A percentile compares a stretch with the other conserved stretches of the same genome.
phyloP scores from a whole-genome alignment of 371 early-diverging fungal genomes.

The Lichtheimia ramosa region DNA sequence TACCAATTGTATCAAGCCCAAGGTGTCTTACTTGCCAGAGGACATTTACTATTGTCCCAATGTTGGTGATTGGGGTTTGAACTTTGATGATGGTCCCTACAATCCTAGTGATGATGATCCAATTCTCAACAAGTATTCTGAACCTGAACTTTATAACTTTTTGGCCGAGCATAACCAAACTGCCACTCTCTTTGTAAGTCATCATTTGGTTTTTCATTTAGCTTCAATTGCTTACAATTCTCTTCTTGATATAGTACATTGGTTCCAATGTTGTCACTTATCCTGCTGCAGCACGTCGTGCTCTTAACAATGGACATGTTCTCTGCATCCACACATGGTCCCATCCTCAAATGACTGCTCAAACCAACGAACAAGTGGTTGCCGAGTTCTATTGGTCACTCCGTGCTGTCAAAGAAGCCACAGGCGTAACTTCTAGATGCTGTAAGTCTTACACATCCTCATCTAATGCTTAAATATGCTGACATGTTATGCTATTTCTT shows the following conservation, averaged over 20 bases:
- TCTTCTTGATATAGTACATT: conserved; percentile 30
- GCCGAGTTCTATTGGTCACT: conserved; percentile 60
- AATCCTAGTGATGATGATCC: conserved; percentile 25
- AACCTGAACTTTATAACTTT: conserved; percentile 51
- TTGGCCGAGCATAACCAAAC: conserved; percentile 32
- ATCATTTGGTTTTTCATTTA: background rate
- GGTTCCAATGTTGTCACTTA: conserved; percentile 47
- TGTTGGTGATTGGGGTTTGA: conserved; percentile 52
- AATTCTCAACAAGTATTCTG: conserved; percentile 31
- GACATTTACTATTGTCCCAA: conserved; percentile 47
- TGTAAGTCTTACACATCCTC: conserved; percentile 7
- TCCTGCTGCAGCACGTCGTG: conserved; percentile 48
- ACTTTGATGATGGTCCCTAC: conserved; percentile 50
- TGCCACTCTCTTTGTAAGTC: conserved; percentile 28
- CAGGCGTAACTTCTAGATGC: conserved; percentile 53
- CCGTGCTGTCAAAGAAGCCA: conserved; percentile 53
- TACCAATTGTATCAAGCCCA: conserved; percentile 44
- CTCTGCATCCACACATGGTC: conserved; percentile 62
- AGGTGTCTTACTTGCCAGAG: conserved; percentile 36
- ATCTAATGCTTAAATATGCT: no score
- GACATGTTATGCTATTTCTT: no score
- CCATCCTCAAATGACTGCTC: conserved; percentile 58
- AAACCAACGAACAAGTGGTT: conserved; percentile 52
- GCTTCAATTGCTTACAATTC: background rate
- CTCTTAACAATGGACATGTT: conserved; percentile 45